These are phyloP conservation scores for Erysimum cheiri DNA, from an alignment of 441 rosid genomes.

Conservation along the genomic window DNA sequence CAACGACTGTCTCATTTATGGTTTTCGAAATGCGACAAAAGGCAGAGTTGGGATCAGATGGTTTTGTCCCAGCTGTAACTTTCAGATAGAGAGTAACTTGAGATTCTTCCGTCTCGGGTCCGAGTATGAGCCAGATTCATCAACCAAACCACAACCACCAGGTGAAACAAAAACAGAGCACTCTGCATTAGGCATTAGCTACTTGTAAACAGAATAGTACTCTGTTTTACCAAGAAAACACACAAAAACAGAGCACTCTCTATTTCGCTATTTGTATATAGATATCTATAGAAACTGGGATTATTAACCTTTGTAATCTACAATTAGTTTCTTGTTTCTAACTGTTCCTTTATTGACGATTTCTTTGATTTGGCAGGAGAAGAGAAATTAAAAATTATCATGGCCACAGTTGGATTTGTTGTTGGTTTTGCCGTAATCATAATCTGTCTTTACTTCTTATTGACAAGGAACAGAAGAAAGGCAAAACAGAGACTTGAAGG, in stretches of 20 bases:
- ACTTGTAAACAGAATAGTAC: background rate
- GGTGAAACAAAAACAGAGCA: conserved; percentile 2
- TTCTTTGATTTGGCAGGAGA: background rate
- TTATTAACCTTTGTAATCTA: background rate
- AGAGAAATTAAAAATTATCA: background rate
- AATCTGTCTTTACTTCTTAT: conserved; percentile 22
- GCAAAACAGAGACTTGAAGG: conserved; percentile 14
- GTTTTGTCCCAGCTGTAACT: conserved; percentile 37
- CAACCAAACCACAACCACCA: background rate
- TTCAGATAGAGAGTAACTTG: conserved; percentile 31
- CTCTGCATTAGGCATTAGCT: background rate
- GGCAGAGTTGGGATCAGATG: conserved; percentile 33
- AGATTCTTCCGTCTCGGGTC: conserved; percentile 20
- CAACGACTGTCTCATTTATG: conserved; percentile 20
- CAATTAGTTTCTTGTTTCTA: background rate
- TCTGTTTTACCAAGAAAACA: background rate
- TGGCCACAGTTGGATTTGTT: conserved; percentile 11
- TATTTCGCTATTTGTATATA: background rate
- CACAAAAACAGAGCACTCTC: conserved; percentile 17
- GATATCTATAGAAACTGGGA: background rate
- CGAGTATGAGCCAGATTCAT: conserved; percentile 29
- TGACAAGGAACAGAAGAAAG: conserved; percentile 25
- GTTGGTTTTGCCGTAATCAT: conserved; percentile 19
- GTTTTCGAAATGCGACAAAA: background rate
- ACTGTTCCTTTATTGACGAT: background rate